Conservation (phyloP, 805 yeast genomes). For the Candida verbasci region DNA sequence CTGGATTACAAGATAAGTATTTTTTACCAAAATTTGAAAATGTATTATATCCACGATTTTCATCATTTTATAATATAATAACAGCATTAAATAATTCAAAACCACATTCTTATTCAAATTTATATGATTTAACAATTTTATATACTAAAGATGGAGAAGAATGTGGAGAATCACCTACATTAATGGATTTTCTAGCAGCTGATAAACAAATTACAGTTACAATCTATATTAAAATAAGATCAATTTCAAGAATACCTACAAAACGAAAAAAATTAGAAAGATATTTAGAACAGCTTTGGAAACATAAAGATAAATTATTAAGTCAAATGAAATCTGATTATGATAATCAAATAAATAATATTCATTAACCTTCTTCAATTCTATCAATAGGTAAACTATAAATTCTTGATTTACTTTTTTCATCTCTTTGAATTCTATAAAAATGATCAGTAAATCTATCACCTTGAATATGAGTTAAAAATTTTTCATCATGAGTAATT, state of each 20-base stretch:
- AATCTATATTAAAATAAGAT: conserved; percentile 45
- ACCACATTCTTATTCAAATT: conserved; percentile 33
- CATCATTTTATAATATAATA: conserved; percentile 50
- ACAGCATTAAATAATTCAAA: conserved; percentile 30
- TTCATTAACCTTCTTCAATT: conserved; percentile 25
- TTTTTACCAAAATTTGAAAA: conserved; percentile 58
- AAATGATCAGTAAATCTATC: conserved; percentile 81
- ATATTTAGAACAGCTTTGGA: conserved; percentile 77
- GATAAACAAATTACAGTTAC: conserved; percentile 32
- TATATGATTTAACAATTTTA: conserved; percentile 55
- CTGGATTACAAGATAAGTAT: conserved; percentile 48
- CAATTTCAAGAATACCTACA: conserved; percentile 44
- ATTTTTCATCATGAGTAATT: conserved; percentile 94
- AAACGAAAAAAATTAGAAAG: conserved; percentile 57
- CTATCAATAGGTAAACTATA: conserved; percentile 40
- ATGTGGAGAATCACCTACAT: conserved; percentile 20
- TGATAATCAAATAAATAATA: background rate
- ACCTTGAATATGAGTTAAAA: conserved; percentile 81
- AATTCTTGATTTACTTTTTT: conserved; percentile 75
- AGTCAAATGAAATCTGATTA: conserved; percentile 18
- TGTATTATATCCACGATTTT: conserved; percentile 74
- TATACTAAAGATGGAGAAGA: conserved; percentile 22
- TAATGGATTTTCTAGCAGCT: conserved; percentile 23
- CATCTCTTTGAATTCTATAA: conserved; percentile 76
- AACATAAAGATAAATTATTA: conserved; percentile 51